Base-by-base conservation (phyloP, 2,329 filamentous ascomycete species). In the Graphiopsis chlorocephala region DNA sequence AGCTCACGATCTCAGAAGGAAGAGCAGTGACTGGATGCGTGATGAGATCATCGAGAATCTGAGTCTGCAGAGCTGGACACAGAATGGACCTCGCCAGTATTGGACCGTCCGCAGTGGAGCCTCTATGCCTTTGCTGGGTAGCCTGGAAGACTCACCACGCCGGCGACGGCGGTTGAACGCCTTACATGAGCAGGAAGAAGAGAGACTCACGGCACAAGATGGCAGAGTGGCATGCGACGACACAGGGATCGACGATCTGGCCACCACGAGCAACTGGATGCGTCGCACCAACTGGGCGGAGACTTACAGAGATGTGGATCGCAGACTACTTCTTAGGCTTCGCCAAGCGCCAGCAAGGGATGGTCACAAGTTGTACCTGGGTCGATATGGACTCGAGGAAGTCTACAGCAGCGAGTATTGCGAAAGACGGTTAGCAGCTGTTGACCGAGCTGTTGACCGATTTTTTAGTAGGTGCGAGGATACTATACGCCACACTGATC, bases 381-480 rank as follows among this genome's bases (percentile, higher is more conserved):
- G 63, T 17, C 47, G 29, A 38, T 61, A 53, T 45, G 45, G 47
- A 52, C 42, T 31, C n/a, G 33, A 53, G 38, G 23, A 48, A 38
- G 28, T 57, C 15, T 52, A 45, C 29, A 64, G 63, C 56, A 48
- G 35, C 56, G 63, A 47, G 45, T 29, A 26, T 25, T 28, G 53
- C 50, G 63, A 64, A 53, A 45, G 45, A 45, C 56, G 38, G 17
- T 38, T 64, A 31, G 29, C 29, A 35, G 33, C n/a, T 14, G 52
- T 61, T 42, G 63, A 56, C 45, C 38, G 31, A 31, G 63, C 63
- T 53, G 56, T 64, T 31, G 56, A 61, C 45, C 55, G 59, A 15
- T 64, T 64, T 42, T 64, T 64, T 47, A 56, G 53, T 31, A 45
- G 45, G 47, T 64, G 56, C 28, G 63, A 64, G 45, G 63, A 64